Evolutionary conservation across 179 eudicot genomes (phyloP), one percentile per base, ranked within the genome.

Genomic region (Heliamphora ciliata): DNA sequence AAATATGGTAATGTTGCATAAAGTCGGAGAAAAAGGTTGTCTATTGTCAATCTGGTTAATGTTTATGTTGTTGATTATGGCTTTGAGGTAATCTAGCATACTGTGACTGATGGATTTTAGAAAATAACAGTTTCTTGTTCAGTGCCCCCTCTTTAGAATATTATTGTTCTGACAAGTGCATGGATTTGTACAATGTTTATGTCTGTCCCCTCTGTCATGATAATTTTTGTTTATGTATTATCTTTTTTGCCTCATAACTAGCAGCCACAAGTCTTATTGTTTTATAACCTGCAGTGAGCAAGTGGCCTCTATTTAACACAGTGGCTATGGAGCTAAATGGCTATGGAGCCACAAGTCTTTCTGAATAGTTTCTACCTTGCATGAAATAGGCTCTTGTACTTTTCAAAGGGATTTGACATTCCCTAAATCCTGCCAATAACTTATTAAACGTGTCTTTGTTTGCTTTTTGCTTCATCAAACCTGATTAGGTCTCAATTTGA

Each of bases 291-390:
- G 83, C 84, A 78, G 84, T 18, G 71, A 66, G 52, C 48, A 55
- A 74, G 78, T 61, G 48, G 83, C 78, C 76, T 78, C 81, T 79
- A 48, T 82, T 50, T 50, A 77, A 65, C 59, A 70, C 71, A 31
- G 24, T 15, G 17, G n/a, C 70, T 59, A 94, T 94, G 98, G 93
- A 91, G 84, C 84, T 79, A 61, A 90, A 88, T 86, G 86, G 86
- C n/a, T n/a, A n/a, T n/a, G n/a, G n/a, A n/a, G n/a, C n/a, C n/a
- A n/a, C n/a, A n/a, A n/a, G n/a, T n/a, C n/a, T n/a, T n/a, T n/a
- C n/a, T n/a, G n/a, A n/a, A n/a, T n/a, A n/a, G n/a, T n/a, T n/a
- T n/a, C n/a, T n/a, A n/a, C n/a, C n/a, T n/a, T n/a, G n/a, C n/a
- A n/a, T n/a, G n/a, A n/a, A n/a, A n/a, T n/a, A n/a, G n/a, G n/a